These are phyloP conservation scores for Striga hermonthica DNA, from an alignment of 305 asterid species.

Conservation along the genomic window DNA sequence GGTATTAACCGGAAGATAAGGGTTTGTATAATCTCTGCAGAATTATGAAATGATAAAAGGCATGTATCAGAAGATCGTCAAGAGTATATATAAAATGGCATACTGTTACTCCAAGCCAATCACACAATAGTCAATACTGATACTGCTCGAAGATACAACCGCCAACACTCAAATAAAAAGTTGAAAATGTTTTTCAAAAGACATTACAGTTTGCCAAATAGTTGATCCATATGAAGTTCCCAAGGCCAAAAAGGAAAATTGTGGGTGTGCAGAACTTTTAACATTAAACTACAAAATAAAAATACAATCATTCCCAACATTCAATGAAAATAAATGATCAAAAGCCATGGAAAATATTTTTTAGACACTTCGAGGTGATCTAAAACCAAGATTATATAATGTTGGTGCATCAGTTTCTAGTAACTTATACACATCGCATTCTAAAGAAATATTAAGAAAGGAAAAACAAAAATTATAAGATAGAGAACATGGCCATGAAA, in stretches of 20 bases:
- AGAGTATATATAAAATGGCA: no score
- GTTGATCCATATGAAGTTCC: conserved; percentile 9
- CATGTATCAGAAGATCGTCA: background rate
- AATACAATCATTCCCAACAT: background rate
- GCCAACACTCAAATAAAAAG: background rate
- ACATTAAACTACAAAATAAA: background rate
- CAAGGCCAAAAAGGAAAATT: background rate
- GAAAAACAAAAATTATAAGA: conserved; percentile 36
- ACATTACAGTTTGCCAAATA: conserved; percentile 8
- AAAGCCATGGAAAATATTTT: conserved; percentile 9
- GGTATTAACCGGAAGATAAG: conserved; percentile 76
- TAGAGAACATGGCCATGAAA: conserved; percentile 59
- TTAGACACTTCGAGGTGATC: conserved; percentile 12
- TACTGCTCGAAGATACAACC: no score
- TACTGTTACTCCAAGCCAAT: background rate
- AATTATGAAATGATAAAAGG: conserved; percentile 30
- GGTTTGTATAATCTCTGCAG: conserved; percentile 82
- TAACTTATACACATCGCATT: conserved; percentile 18
- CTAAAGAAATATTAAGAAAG: conserved; percentile 24
- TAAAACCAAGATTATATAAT: conserved; percentile 12
- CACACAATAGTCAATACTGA: no score
- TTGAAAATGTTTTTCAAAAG: background rate
- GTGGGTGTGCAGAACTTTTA: background rate
- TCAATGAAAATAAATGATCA: background rate
- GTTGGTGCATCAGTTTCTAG: conserved; percentile 24